Conservation (phyloP, 2,329 filamentous ascomycete species). For the Neofusicoccum umdonicola region DNA sequence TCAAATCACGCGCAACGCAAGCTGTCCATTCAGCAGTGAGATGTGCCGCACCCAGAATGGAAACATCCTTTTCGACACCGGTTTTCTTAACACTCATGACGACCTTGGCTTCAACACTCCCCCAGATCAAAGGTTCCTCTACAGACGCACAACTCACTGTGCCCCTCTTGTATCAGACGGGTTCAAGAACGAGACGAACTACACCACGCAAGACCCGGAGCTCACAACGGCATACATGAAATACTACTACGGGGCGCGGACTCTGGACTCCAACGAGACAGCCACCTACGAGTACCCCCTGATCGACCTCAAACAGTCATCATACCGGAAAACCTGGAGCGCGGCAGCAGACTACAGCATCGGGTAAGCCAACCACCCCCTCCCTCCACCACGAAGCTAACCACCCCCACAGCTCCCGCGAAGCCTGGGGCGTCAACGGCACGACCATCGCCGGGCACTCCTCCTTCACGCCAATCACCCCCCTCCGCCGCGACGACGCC, state of each 20-base stretch:
- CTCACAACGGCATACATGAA: not conserved
- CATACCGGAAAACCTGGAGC: not conserved
- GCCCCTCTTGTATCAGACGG: conserved; percentile 5
- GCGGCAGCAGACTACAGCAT: not conserved
- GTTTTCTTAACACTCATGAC: conserved; percentile 26
- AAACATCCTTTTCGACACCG: conserved; percentile 23
- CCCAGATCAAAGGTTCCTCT: conserved; percentile 21
- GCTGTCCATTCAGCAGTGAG: conserved; percentile 24
- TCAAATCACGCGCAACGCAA: conserved; percentile 2
- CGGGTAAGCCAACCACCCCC: not conserved
- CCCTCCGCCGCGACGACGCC: conserved; percentile 27
- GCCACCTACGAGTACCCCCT: conserved; percentile 3
- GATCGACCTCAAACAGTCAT: not conserved
- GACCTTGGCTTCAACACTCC: conserved; percentile 30
- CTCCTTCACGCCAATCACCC: conserved; percentile 23
- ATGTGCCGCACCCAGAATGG: conserved; percentile 22
- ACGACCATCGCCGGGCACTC: not conserved
- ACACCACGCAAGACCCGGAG: not conserved
- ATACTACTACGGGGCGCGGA: not conserved
- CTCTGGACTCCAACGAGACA: not conserved
- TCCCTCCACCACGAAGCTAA: not conserved
- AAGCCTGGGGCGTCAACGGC: not conserved
- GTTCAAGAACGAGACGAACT: not conserved
- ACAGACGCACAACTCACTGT: conserved; percentile 9
- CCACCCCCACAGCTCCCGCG: not conserved